Evolutionary conservation across 768 basidiomycete genomes (phyloP).

Genomic region (Naganishia antarctica): DNA sequence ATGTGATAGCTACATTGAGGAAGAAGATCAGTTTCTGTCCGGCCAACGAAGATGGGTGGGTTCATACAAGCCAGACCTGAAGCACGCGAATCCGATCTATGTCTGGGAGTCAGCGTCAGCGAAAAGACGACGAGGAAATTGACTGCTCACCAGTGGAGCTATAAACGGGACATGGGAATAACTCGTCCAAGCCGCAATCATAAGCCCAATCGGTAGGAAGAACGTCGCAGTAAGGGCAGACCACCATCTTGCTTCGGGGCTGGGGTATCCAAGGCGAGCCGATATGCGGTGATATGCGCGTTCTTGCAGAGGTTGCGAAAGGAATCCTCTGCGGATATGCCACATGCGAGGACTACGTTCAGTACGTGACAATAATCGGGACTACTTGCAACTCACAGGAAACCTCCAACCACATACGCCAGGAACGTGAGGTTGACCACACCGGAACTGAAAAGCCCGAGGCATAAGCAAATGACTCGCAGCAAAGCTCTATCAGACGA

Average conservation of each 20-base stretch:
- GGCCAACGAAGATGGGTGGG: not conserved
- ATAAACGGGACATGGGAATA: slow-evolving; percentile 32
- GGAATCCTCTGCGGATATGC: slow-evolving; percentile 33
- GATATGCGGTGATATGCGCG: slow-evolving; percentile 30
- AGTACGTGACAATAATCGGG: not conserved
- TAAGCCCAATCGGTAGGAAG: slow-evolving; percentile 36
- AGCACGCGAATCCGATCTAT: slow-evolving; percentile 37
- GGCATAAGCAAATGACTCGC: not conserved
- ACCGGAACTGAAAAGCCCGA: slow-evolving; percentile 29
- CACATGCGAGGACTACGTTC: too few species aligned
- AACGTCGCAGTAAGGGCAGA: slow-evolving; percentile 35
- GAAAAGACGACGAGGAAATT: not conserved
- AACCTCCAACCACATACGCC: slow-evolving; percentile 36
- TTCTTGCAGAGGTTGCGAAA: slow-evolving; percentile 35
- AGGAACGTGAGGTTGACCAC: slow-evolving; percentile 37
- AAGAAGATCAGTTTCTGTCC: slow-evolving; percentile 16
- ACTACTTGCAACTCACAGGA: slow-evolving; percentile 25
- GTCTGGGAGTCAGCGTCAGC: too few species aligned
- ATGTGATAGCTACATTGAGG: slow-evolving; percentile 27
- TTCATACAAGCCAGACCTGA: slow-evolving; percentile 38
- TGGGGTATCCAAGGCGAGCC: slow-evolving; percentile 22
- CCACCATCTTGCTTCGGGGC: slow-evolving; percentile 42
- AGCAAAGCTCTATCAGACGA: not conserved
- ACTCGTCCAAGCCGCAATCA: slow-evolving; percentile 40
- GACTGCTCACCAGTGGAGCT: slow-evolving; percentile 30